Base-by-base conservation (phyloP, 2,329 filamentous ascomycete species). In the Fusarium drepaniforme region DNA sequence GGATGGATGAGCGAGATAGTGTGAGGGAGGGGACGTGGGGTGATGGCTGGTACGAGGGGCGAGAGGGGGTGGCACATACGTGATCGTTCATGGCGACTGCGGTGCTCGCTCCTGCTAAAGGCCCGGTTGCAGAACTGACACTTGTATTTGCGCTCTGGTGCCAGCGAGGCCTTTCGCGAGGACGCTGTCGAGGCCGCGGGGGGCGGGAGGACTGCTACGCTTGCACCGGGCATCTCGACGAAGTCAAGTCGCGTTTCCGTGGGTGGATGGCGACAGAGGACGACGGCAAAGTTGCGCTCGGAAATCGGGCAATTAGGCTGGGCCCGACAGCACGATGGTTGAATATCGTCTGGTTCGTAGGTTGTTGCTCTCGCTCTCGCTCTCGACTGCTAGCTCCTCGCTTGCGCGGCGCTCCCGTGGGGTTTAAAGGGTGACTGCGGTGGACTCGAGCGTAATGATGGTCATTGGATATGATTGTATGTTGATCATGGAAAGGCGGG, bases 91-190 rank as follows among this genome's bases (percentile, higher is more conserved):
- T 99, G 97, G 85, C 97, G 91, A 86, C 95, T 98, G 80, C 97
- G 92, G 85, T 99, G 97, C 86, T 99, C 97, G 84, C 95, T 98
- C 84, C 97, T 90, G 87, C 96, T 98, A 85, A 99, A 99, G 75
- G 97, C 97, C 85, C 97, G 91, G 86, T 96, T 96, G 88, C 97
- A 98, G 86, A 98, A 98, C 88, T 98, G 95, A 88, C 97, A 99
- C 85, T 98, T 98, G 91, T 99, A 99, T 86, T 98, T 98, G 89
- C 97, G 96, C 88, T 98, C 97, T 67, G 96, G 95, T 79, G 91
- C 93, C 79, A 92, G 86, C 72, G 93, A 88, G 77, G 93, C 85
- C 86, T 97, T 97, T 85, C 94, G 92, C 81, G 93, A 89, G 79
- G 90, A 90, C 82, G 93, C 90, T 81, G 92, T 90, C 82, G 94